phyloP scores from a whole-genome alignment of 2,329 filamentous ascomycete genomes.

The Neocatenulostroma microsporum region DNA sequence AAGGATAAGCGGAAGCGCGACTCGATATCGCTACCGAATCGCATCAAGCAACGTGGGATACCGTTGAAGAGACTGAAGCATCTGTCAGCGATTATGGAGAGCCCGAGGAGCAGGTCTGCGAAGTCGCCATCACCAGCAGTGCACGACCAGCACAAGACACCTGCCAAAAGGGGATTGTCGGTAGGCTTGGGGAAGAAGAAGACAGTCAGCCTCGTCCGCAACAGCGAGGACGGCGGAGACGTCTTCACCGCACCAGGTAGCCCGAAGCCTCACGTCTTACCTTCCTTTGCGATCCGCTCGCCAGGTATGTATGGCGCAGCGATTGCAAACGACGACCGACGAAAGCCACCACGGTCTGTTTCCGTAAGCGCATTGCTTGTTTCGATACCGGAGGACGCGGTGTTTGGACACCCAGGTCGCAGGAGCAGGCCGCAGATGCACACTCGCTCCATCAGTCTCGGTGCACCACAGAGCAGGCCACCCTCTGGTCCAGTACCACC shows the following conservation, averaged over 20 bases:
- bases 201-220: slow-evolving; percentile 3
- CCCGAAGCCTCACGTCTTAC: slow-evolving; percentile 19
- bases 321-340: slow-evolving; percentile 14
- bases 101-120: slow-evolving; percentile 23
- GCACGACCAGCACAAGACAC: slow-evolving; percentile 4
- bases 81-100: slow-evolving; percentile 35
- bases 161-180: slow-evolving; percentile 24
- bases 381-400: slow-evolving; percentile 17
- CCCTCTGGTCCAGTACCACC: slow-evolving; percentile 38
- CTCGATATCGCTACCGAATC: slow-evolving; percentile 18
- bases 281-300: slow-evolving; percentile 23
- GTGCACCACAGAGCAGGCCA: slow-evolving; percentile 30
- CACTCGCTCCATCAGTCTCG: slow-evolving; percentile 28
- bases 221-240: slow-evolving; percentile 10
- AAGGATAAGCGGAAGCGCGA: slow-evolving; percentile 16
- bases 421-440: slow-evolving; percentile 19
- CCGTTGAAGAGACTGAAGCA: slow-evolving; percentile 22
- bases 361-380: slow-evolving; percentile 21
- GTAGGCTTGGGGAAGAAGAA: slow-evolving; percentile 16
- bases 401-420: slow-evolving; percentile 6
- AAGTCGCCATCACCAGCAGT: slow-evolving; percentile 20
- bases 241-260: slow-evolving; percentile 16
- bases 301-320: slow-evolving; percentile 17
- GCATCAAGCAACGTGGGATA: slow-evolving; percentile 14
- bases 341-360: slow-evolving; percentile 18